phyloP scores from a whole-genome alignment of 2,329 filamentous ascomycete species.

The Nectriaceae sp. region DNA sequence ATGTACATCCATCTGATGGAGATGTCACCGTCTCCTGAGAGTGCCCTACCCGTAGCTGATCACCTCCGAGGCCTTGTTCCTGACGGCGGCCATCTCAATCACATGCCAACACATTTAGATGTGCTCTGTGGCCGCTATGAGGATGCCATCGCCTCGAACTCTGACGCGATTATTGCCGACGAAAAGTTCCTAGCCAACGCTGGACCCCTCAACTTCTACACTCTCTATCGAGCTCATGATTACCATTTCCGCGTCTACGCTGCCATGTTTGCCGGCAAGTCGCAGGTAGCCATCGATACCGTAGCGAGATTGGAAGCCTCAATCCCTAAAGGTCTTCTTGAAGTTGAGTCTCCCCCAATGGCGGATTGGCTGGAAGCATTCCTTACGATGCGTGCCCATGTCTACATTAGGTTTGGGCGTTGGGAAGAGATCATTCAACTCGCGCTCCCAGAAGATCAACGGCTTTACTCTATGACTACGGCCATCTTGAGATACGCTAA shows the following conservation, averaged over 20 bases:
- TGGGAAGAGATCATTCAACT: constrained; percentile 68
- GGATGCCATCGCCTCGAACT: constrained; percentile 66
- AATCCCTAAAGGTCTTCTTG: constrained; percentile 64
- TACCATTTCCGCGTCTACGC: constrained; percentile 76
- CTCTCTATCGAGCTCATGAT: constrained; percentile 73
- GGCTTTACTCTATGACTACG: constrained; percentile 69
- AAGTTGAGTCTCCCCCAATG: constrained; percentile 69
- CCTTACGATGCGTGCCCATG: constrained; percentile 66
- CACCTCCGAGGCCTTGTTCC: constrained; percentile 65
- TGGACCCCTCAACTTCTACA: constrained; percentile 72
- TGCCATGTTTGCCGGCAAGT: constrained; percentile 75
- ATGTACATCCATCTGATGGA: constrained; percentile 79
- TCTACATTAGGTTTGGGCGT: constrained; percentile 70
- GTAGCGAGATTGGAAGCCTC: constrained; percentile 59
- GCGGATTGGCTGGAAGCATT: constrained; percentile 79
- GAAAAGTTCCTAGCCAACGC: constrained; percentile 62
- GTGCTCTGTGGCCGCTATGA: constrained; percentile 69
- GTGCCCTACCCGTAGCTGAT: constrained; percentile 62
- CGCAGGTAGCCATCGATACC: constrained; percentile 61
- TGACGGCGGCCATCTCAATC: constrained; percentile 69
- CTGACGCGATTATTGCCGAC: constrained; percentile 66
- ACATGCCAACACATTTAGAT: constrained; percentile 80
- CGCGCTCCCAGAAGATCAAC: constrained; percentile 55
- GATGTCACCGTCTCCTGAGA: constrained; percentile 69
- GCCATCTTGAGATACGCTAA: constrained; percentile 70